phyloP scores from a whole-genome alignment of 2,329 filamentous ascomycete species.

The Pestalotiopsis sp. region DNA sequence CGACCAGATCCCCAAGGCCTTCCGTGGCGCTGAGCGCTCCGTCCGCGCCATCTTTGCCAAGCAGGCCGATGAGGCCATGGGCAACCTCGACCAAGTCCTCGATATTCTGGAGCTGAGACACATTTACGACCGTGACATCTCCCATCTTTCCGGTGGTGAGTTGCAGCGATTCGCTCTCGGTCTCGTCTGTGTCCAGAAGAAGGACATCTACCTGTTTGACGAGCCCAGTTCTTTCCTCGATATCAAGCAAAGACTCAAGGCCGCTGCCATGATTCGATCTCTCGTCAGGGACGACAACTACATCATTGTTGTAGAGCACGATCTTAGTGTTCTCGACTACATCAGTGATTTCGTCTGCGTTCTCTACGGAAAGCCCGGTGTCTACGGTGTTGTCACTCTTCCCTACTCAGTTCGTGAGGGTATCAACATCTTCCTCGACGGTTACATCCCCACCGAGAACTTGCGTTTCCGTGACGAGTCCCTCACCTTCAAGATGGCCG shows the following conservation, averaged over 20 bases:
- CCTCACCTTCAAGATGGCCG: constrained; percentile 90
- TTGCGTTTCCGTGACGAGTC: constrained; percentile 97
- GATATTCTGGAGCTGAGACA: constrained; percentile 84
- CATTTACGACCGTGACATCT: constrained; percentile 87
- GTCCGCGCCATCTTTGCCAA: constrained; percentile 71
- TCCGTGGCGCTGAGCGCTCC: constrained; percentile 78
- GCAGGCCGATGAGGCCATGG: constrained; percentile 72
- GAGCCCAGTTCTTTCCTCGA: constrained; percentile 98
- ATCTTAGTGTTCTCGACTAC: constrained; percentile 97
- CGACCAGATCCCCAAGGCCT: constrained; percentile 93
- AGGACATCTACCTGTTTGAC: constrained; percentile 99
- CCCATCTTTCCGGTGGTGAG: constrained; percentile 91
- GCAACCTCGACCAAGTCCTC: constrained; percentile 79
- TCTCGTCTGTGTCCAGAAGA: constrained; percentile 91
- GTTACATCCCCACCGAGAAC: constrained; percentile 97
- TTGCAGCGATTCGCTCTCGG: constrained; percentile 97
- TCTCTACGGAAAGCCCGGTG: constrained; percentile 90
- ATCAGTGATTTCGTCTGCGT: constrained; percentile 92
- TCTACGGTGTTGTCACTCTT: constrained; percentile 97
- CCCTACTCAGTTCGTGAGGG: constrained; percentile 96
- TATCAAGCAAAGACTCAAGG: constrained; percentile 97
- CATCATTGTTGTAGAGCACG: constrained; percentile 98
- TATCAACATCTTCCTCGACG: constrained; percentile 99
- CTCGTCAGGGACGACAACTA: constrained; percentile 89
- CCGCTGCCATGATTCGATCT: constrained; percentile 88